Percentiles rank a stretch among this genome's conserved stretches.
These are phyloP conservation scores for Lipomyces starkeyi DNA, from an alignment of 805 yeast genomes.

Conservation along the genomic window DNA sequence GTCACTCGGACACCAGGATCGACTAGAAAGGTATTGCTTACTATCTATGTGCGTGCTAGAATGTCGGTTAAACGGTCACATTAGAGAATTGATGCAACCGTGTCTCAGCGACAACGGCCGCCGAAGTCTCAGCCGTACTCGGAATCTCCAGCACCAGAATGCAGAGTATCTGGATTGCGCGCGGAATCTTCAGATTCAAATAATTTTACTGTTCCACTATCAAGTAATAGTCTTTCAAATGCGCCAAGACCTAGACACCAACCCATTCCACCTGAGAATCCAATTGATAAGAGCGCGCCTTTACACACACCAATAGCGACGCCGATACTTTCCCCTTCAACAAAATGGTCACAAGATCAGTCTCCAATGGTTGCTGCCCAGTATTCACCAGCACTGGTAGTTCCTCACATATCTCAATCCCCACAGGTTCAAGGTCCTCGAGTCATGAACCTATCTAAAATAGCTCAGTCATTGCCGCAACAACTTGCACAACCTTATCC, in stretches of 20 bases:
- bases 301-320: background rate
- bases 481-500: background rate
- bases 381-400: background rate
- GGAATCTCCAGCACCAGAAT: background rate
- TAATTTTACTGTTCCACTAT: background rate
- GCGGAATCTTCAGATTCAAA: background rate
- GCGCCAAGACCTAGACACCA: background rate
- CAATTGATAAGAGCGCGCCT: background rate
- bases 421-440: background rate
- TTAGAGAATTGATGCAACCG: background rate
- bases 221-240: background rate
- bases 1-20: slow-evolving; percentile 5
- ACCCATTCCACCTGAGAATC: background rate
- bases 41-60: background rate
- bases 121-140: background rate
- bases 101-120: background rate
- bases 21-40: background rate
- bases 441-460: background rate
- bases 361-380: background rate
- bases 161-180: background rate
- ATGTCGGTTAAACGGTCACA: background rate
- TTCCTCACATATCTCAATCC: background rate
- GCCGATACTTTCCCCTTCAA: background rate
- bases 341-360: background rate
- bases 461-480: background rate